Evolutionary conservation across 2,329 filamentous ascomycete genomes (phyloP).

Genomic region (Pseudopithomyces chartarum): DNA sequence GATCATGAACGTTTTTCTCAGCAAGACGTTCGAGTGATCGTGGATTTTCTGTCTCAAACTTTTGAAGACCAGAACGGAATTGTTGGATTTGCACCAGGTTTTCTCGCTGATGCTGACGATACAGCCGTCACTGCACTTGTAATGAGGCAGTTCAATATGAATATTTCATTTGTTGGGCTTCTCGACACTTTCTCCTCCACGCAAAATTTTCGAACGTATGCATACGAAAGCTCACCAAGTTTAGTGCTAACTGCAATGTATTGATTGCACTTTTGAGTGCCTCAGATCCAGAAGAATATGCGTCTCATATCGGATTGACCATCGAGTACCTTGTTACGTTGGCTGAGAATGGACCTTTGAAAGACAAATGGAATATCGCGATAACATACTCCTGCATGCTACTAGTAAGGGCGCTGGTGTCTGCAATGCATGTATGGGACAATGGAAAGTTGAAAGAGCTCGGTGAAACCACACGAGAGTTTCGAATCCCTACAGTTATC

Average conservation of each 20-base stretch:
- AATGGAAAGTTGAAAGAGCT: not conserved
- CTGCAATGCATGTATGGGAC: not conserved
- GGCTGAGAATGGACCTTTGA: not conserved
- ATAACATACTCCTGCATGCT: conserved; percentile 15
- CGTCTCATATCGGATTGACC: conserved; percentile 8
- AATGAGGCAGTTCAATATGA: conserved; percentile 7
- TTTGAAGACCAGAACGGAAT: conserved; percentile 3
- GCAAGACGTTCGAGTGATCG: conserved; percentile 4
- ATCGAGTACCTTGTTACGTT: conserved; percentile 8
- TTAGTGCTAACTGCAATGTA: conserved; percentile 45
- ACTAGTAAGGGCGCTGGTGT: conserved; percentile 7
- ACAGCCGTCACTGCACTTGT: conserved; percentile 24
- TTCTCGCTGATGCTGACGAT: conserved; percentile 32
- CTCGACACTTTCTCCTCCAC: conserved; percentile 34
- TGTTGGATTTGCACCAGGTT: conserved; percentile 13
- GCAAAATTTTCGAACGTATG: conserved; percentile 40
- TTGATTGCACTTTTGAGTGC: conserved; percentile 34
- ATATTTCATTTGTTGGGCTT: not conserved
- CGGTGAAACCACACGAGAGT: not conserved
- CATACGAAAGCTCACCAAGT: conserved; percentile 36
- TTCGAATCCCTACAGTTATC: conserved; percentile 1
- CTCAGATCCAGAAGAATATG: not conserved
- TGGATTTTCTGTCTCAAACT: not conserved
- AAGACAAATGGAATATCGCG: conserved; percentile 19
- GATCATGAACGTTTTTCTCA: not conserved